phyloP scores from a whole-genome alignment of 2,329 filamentous ascomycete species.

The Talaromyces piceae region DNA sequence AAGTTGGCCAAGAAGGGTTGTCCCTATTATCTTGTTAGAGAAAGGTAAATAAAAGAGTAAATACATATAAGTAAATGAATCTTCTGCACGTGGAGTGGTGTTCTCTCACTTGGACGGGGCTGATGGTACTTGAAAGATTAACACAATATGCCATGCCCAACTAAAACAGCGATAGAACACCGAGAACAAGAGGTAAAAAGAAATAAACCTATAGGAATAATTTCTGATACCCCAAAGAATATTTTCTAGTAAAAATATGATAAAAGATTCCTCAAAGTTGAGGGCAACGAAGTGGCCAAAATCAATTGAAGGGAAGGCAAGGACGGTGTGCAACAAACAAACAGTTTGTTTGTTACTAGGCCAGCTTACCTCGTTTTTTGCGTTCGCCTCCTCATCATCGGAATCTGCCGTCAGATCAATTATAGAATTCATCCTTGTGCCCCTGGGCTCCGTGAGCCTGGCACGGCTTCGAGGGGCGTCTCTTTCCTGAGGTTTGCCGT shows the following conservation, averaged over 20 bases:
- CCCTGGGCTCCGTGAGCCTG: background rate
- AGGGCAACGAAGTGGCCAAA: no score
- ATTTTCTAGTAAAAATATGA: conserved; percentile 1
- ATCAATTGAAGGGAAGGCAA: background rate
- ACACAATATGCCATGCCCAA: background rate
- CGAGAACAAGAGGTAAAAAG: conserved; percentile 8
- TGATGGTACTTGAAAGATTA: background rate
- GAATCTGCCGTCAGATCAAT: background rate
- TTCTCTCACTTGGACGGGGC: background rate
- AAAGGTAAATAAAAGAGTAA: background rate
- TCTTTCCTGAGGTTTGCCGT: no score
- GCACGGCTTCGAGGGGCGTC: background rate
- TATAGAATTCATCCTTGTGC: background rate
- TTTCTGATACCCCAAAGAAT: background rate
- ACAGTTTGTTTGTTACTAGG: background rate
- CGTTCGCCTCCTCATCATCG: background rate
- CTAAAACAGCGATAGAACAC: background rate
- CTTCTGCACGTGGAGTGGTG: background rate
- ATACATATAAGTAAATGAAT: no score
- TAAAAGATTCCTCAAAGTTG: background rate
- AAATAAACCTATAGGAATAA: conserved; percentile 7
- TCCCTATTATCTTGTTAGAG: background rate
- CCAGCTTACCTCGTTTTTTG: conserved; percentile 5
- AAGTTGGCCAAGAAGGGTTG: background rate
- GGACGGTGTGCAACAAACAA: background rate